Base-by-base conservation (phyloP, 148 eudicot genomes). In the Simmondsia chinensis region DNA sequence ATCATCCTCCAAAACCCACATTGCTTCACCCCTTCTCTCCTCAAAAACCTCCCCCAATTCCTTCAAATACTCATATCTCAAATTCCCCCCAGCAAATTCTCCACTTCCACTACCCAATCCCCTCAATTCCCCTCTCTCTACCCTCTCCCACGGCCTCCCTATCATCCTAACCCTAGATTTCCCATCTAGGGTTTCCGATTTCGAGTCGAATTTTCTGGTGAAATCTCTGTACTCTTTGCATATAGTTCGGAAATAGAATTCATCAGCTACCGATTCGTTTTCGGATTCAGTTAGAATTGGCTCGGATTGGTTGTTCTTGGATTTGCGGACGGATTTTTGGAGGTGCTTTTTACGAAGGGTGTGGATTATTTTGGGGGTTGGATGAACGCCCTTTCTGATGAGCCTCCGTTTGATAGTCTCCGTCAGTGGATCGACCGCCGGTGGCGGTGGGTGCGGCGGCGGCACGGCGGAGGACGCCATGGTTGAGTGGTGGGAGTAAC, bases 331-430 rank as follows among this genome's bases (percentile, higher is more conserved):
- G 18, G 67, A 23, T 72, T 91, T 91, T 39, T 76, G 97, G 54
- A 56, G 69, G 24, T 91, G 68, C 56, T 91, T 91, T 45, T 76
- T 91, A 51, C 79, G 80, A 50, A 91, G 76, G 3, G 63, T 74
- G 70, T 85, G 95, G 66, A 82, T 64, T 57, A 82, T 74, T 85
- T 72, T 91, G 33, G 95, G 97, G 33, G 82, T 82, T 33, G 95
- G 95, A 18, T 45, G 7, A 20, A 82, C 66, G 54, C 87, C 87
- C 5, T 70, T 61, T n/a, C 56, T 50, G 20, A 85, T 65, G 28
- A 89, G 87, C 4, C 61, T 72, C 48, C 46, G 69, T 50, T 72
- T 82, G 61, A 85, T 69, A 43, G 56, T 65, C 20, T 74, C 78
- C 17, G 63, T 46, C 39, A 67, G 42, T 20, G 70, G 68, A 50